These are phyloP conservation scores for Aphanomyces cochlioides DNA, from an alignment of 352 stramenopile genomes.

Conservation along the genomic window DNA sequence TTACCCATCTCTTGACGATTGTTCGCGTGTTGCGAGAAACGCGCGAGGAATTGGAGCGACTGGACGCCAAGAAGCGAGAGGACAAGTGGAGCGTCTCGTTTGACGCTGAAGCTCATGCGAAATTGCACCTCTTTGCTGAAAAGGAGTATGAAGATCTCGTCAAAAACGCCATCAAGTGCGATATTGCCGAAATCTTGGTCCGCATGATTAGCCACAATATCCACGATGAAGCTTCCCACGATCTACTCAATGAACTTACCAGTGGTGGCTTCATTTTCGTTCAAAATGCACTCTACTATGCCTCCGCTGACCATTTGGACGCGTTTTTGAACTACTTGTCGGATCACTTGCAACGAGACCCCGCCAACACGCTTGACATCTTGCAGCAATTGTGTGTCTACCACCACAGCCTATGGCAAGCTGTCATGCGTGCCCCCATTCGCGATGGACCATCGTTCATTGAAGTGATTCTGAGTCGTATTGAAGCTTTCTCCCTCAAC, in stretches of 20 bases:
- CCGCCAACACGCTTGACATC: constrained; percentile 9
- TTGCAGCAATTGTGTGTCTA: constrained; percentile 28
- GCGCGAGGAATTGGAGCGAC: constrained; percentile 8
- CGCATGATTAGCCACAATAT: neutral
- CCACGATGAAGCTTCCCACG: constrained; percentile 7
- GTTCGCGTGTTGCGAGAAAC: neutral
- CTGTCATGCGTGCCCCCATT: constrained; percentile 14
- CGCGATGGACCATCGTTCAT: neutral
- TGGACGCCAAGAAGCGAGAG: constrained; percentile 6
- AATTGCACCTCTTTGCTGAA: constrained; percentile 17
- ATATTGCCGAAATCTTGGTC: constrained; percentile 23
- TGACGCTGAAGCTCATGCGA: constrained; percentile 6
- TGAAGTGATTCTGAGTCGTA: neutral
- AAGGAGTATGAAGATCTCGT: constrained; percentile 16
- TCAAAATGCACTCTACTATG: constrained; percentile 28
- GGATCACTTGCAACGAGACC: neutral
- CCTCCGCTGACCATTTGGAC: neutral
- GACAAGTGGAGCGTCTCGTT: constrained; percentile 24
- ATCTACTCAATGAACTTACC: constrained; percentile 23
- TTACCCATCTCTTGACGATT: neutral
- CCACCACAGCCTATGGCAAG: constrained; percentile 26
- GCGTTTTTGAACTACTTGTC: constrained; percentile 16
- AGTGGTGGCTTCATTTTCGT: constrained; percentile 22
- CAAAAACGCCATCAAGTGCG: constrained; percentile 21
- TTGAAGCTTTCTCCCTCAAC: neutral